Evolutionary conservation across 495 filamentous ascomycete species (phyloP).

Genomic region (Lophiotrema nucula): DNA sequence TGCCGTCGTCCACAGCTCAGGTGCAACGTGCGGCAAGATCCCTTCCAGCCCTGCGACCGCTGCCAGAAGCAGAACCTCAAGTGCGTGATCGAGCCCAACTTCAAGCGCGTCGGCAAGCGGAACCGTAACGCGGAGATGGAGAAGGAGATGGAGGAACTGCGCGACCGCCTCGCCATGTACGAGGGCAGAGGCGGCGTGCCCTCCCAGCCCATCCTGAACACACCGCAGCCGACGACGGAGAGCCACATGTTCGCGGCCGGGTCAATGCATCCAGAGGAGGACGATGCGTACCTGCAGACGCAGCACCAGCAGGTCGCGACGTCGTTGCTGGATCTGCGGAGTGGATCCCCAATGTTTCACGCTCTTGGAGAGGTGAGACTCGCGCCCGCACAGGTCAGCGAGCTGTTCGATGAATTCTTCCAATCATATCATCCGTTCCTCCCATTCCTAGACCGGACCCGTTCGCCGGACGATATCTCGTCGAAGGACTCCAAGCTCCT

Average conservation of each 20-base stretch:
- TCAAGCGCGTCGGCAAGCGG: conserved; percentile 89
- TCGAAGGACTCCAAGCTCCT: conserved; percentile 70
- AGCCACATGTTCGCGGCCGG: conserved; percentile 26
- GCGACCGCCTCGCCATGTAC: conserved; percentile 33
- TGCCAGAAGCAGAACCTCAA: conserved; percentile 82
- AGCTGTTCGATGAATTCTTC: conserved; percentile 79
- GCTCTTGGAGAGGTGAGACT: conserved; percentile 73
- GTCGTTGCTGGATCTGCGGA: conserved; percentile 71
- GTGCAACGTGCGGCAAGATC: conserved; percentile 87
- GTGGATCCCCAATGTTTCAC: conserved; percentile 42
- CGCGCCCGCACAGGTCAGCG: conserved; percentile 65
- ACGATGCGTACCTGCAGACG: conserved; percentile 64
- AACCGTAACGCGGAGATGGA: conserved; percentile 92
- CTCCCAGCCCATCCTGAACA: conserved; percentile 10
- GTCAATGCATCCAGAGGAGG: conserved; percentile 30
- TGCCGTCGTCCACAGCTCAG: conserved; percentile 56
- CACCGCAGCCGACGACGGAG: conserved; percentile 19
- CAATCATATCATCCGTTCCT: conserved; percentile 80
- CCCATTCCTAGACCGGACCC: conserved; percentile 73
- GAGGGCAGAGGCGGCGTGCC: conserved; percentile 36
- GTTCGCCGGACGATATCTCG: conserved; percentile 65
- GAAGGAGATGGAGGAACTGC: conserved; percentile 63
- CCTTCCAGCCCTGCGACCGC: conserved; percentile 75
- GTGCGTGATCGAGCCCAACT: conserved; percentile 91
- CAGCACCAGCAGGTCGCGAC: conserved; percentile 65